phyloP scores from a whole-genome alignment of 1,284 basidiomycete genomes.

The Pyrrhoderma lamaoense region DNA sequence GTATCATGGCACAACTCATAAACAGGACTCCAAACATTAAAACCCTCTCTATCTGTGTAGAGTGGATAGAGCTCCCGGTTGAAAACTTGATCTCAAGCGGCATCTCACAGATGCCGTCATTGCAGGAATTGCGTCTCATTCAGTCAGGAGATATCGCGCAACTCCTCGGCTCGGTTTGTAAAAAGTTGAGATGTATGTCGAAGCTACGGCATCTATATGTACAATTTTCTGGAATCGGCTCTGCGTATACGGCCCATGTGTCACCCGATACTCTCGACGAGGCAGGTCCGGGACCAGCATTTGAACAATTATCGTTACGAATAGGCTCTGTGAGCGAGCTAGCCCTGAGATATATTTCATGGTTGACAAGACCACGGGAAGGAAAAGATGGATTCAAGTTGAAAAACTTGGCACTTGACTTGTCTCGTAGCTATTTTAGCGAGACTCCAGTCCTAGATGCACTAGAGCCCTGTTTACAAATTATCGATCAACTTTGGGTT shows the following conservation, averaged over 20 bases:
- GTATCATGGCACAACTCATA: slow-evolving; percentile 5
- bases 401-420: slow-evolving; percentile 12
- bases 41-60: slow-evolving; percentile 7
- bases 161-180: slow-evolving; percentile 13
- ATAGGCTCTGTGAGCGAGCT: slow-evolving; percentile 14
- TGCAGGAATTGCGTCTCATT: slow-evolving; percentile 13
- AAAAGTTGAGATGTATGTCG: slow-evolving; percentile 4
- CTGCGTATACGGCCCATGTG: slow-evolving; percentile 13
- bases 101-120: neutral
- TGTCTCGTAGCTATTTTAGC: slow-evolving; percentile 10
- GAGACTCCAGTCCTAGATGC: slow-evolving; percentile 9
- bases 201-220: slow-evolving; percentile 10
- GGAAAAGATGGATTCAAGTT: slow-evolving; percentile 10
- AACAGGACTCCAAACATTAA: slow-evolving; percentile 10
- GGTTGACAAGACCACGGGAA: slow-evolving; percentile 10
- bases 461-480: slow-evolving; percentile 11
- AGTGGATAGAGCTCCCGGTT: slow-evolving; percentile 12
- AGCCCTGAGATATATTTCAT: slow-evolving; percentile 11
- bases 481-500: slow-evolving; percentile 6
- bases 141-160: slow-evolving; percentile 15
- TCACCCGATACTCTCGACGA: slow-evolving; percentile 8
- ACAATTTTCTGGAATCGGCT: slow-evolving; percentile 15
- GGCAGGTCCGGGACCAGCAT: slow-evolving; percentile 2
- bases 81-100: neutral
- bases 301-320: slow-evolving; percentile 12